Evolutionary conservation across 192 early-diverging fungal species (phyloP), one percentile per base, ranked within the genome.

Genomic region (Coemansia sp.): DNA sequence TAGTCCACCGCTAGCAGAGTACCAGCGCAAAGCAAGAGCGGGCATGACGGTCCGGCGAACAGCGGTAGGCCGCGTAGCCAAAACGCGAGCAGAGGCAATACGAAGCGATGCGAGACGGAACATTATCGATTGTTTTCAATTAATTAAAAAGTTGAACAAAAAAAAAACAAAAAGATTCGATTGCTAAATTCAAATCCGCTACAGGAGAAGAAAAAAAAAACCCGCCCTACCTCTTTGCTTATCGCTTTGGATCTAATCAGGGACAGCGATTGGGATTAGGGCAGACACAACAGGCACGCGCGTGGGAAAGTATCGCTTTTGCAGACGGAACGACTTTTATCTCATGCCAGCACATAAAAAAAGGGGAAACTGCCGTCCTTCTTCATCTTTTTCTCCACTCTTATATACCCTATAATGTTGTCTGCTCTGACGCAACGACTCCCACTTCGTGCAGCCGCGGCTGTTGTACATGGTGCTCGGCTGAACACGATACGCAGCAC

Each of bases 1-100:
- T 31, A 94, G 88, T 29, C 80, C 88, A 19, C 89, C 87, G 62
- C 83, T 89, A 3, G 88, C 90, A 44, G 91, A 89, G 87, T 93
- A 96, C 73, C 86, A 86, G 69, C 94, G 92, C 46, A 78, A 67
- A 70, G 84, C 73, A 48, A 48, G 11, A 29, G 37, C 11, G 15
- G 45, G 61, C 60, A 63, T 36, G 23, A 10, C 59, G 0, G 45
- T 55, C 45, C 34, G 46, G 14, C n/a, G 59, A 8, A 17, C 46
- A 21, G 48, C 25, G 29, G 63, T 6, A 12, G 60, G 45, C 14
- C 63, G 66, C 31, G 44, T 45, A 1, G 67, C 42, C 1, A 63
- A 23, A 27, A 62, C 62, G 36, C 68, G 68, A 59, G 63, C 51
- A 29, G 69, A 51, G 62, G 36, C 62, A 36, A 66, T 4, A 62